phyloP scores from a whole-genome alignment of 306 rosid species.

The Prunus mume region DNA sequence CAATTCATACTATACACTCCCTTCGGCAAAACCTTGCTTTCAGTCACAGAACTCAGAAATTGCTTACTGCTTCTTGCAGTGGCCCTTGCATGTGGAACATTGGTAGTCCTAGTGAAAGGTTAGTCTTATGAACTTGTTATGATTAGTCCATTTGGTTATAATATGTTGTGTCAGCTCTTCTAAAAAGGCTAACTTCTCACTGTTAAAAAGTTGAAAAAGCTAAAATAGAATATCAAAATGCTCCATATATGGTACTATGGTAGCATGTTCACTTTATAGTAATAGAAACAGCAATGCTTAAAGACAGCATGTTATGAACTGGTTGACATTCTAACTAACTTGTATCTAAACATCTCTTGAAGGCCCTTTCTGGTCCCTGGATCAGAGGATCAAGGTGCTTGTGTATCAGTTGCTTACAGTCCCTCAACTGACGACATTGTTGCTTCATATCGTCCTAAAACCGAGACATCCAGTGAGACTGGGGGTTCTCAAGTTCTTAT shows the following conservation, averaged over 20 bases:
- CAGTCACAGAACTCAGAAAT: conserved; percentile 1
- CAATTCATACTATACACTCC: conserved; percentile 18
- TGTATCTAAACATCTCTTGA: background rate
- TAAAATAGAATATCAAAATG: background rate
- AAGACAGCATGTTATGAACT: background rate
- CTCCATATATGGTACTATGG: background rate
- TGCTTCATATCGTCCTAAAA: conserved; percentile 16
- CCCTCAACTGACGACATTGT: conserved; percentile 15
- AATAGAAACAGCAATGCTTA: background rate
- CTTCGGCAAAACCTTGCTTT: background rate
- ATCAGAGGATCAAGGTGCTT: conserved; percentile 8
- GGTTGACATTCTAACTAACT: conserved; percentile 1
- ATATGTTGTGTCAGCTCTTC: background rate
- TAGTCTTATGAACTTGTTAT: conserved; percentile 4
- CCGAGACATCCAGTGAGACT: background rate
- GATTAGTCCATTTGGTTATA: background rate
- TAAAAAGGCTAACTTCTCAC: background rate
- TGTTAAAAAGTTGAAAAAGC: background rate
- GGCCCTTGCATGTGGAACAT: conserved; percentile 18
- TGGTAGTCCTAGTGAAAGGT: conserved; percentile 8
- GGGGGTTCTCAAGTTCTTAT: conserved; percentile 17
- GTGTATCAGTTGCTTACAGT: conserved; percentile 12
- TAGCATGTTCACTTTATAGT: background rate
- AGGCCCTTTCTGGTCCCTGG: conserved; percentile 14
- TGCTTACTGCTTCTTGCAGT: conserved; percentile 17